These are phyloP conservation scores for Croton laevigatus DNA, from an alignment of 441 rosid genomes.

Conservation along the genomic window DNA sequence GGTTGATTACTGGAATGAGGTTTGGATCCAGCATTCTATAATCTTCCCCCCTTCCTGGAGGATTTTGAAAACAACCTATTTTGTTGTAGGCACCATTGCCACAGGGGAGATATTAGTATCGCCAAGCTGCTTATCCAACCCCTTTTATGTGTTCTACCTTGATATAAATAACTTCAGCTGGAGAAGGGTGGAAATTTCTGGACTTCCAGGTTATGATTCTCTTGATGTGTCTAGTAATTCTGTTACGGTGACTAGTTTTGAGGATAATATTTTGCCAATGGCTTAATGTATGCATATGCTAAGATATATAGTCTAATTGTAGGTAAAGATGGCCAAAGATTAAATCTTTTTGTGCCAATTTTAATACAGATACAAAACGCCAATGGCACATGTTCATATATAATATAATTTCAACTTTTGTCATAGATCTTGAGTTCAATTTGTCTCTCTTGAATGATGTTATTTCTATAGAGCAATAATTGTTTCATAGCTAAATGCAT, in stretches of 20 bases:
- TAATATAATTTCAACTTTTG: neutral
- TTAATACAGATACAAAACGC: neutral
- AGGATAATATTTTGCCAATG: constrained; percentile 16
- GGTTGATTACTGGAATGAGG: neutral
- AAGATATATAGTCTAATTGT: neutral
- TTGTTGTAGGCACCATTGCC: constrained; percentile 14
- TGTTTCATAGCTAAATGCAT: neutral
- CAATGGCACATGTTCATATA: neutral
- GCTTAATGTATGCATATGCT: neutral
- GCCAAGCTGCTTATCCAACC: constrained; percentile 6
- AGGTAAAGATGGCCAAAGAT: neutral
- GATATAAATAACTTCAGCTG: neutral
- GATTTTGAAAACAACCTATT: neutral
- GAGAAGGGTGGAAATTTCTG: constrained; percentile 9
- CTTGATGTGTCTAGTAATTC: constrained; percentile 10
- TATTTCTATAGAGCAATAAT: neutral
- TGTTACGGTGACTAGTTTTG: constrained; percentile 9
- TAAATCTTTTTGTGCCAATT: neutral
- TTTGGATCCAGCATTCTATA: neutral
- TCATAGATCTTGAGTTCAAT: neutral
- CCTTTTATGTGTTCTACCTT: neutral
- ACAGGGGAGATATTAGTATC: constrained; percentile 22
- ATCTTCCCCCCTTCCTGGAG: constrained; percentile 1
- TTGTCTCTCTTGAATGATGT: neutral
- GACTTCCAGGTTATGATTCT: constrained; percentile 11